Evolutionary conservation across 345 rosid genomes (phyloP), one percentile per base, ranked within the genome.

Genomic region (Hypericum perforatum): DNA sequence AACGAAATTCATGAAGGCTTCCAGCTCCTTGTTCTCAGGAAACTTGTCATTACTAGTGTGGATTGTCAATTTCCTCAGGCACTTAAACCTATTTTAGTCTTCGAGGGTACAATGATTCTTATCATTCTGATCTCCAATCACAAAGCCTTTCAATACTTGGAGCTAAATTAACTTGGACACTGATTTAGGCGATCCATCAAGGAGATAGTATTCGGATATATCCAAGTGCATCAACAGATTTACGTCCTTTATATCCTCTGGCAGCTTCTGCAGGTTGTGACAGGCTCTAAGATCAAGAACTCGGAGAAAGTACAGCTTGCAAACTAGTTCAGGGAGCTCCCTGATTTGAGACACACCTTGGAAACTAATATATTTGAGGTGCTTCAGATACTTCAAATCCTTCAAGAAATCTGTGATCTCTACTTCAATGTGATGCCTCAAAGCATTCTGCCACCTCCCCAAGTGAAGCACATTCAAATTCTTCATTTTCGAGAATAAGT

Each of bases 21-120:
- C 0, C 11, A 13, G 29, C 12, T 59, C 37, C 0, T 65, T 0
- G 1, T 0, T 0, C 2, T 46, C 12, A 0, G 5, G 5, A 52
- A 65, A 71, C 0, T 9, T 16, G 0, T 6, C 37, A n/a, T 11
- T 52, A 41, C 49, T 57, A 42, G 72, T 58, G 9, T 59, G 52
- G 32, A 79, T 66, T 61, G 64, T 76, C 52, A 80, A 68, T 53
- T 73, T 71, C 63, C 68, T 65, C 57, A 78, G 66, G 0, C 66
- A 56, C 16, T 0, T 0, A 47, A 81, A 41, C 32, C 32, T 4
- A 4, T 4, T 22, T 22, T 1, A 22, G 32, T 22, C 32, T 22
- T 22, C 2, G 32, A 22, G 32, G 32, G 32, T 22, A 22, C 32
- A 22, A 22, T 22, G 32, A 22, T 22, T 1, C 4, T 22, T 22